phyloP scores from a whole-genome alignment of 805 yeast species.

The Schwanniomyces yamadae region DNA sequence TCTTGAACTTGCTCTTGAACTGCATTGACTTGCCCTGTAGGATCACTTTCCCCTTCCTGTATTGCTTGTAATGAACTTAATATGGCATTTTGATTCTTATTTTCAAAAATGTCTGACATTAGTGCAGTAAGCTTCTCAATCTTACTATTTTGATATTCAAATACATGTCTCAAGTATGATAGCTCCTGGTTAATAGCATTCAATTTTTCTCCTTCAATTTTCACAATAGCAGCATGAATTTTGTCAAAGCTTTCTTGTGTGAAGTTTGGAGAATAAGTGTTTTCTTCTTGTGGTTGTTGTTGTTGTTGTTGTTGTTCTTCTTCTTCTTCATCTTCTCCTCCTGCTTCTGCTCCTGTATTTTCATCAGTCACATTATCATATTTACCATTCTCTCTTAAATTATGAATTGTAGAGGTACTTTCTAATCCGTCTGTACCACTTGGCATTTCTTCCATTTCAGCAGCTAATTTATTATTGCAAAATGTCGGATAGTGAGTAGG shows the following conservation, averaged over 20 bases:
- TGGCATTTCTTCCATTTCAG: constrained; percentile 10
- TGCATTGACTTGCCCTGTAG: constrained; percentile 19
- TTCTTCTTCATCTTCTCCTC: neutral
- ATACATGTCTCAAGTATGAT: constrained; percentile 32
- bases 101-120: constrained; percentile 31
- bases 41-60: constrained; percentile 20
- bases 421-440: constrained; percentile 8
- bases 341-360: constrained; percentile 2
- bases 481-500: constrained; percentile 10
- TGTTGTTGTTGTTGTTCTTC: constrained; percentile 1
- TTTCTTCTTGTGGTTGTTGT: no score
- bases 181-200: constrained; percentile 28
- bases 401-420: constrained; percentile 6
- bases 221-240: constrained; percentile 11
- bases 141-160: constrained; percentile 37
- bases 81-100: constrained; percentile 25
- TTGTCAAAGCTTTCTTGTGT: constrained; percentile 12
- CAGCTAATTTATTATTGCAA: constrained; percentile 9
- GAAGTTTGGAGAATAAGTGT: constrained; percentile 6
- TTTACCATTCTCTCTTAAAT: constrained; percentile 7
- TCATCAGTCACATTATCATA: constrained; percentile 2
- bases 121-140: constrained; percentile 37
- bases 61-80: constrained; percentile 29
- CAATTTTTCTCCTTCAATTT: constrained; percentile 29
- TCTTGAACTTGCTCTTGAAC: constrained; percentile 19